phyloP scores from a whole-genome alignment of 768 basidiomycete species.

The Gymnopilus dilepis region DNA sequence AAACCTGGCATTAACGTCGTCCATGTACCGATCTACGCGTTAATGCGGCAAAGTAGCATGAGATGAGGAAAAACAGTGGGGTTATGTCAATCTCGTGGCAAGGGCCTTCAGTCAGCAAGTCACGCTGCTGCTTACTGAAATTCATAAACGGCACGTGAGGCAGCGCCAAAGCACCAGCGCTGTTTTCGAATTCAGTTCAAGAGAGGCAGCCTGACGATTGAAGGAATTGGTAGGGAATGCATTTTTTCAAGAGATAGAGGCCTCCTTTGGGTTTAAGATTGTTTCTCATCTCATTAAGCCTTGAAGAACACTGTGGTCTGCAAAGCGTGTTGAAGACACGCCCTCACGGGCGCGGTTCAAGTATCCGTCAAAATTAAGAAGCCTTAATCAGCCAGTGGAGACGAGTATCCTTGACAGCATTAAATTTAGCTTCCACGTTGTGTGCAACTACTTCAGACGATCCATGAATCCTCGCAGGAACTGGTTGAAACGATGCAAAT shows the following conservation, averaged over 20 bases:
- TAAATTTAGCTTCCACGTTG: neutral
- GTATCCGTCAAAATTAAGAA: neutral
- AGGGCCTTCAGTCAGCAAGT: neutral
- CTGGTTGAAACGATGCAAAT: neutral
- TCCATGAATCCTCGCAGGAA: neutral
- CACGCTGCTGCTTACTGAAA: neutral
- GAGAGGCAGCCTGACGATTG: no score
- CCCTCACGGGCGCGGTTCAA: no score
- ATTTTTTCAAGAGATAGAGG: no score
- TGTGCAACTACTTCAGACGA: no score
- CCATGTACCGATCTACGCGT: neutral
- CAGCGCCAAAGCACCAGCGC: neutral
- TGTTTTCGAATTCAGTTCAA: no score
- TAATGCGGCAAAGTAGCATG: neutral
- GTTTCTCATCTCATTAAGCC: no score
- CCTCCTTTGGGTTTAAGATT: no score
- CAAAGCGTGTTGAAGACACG: neutral
- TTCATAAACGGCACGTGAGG: neutral
- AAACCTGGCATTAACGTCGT: neutral
- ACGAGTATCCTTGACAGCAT: neutral
- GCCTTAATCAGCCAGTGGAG: neutral
- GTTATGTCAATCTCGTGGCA: conserved; percentile 2
- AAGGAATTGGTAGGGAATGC: no score
- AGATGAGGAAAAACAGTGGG: neutral
- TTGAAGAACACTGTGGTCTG: neutral